phyloP scores from a whole-genome alignment of 2,329 filamentous ascomycete species.

The Tolypocladium tundrense region DNA sequence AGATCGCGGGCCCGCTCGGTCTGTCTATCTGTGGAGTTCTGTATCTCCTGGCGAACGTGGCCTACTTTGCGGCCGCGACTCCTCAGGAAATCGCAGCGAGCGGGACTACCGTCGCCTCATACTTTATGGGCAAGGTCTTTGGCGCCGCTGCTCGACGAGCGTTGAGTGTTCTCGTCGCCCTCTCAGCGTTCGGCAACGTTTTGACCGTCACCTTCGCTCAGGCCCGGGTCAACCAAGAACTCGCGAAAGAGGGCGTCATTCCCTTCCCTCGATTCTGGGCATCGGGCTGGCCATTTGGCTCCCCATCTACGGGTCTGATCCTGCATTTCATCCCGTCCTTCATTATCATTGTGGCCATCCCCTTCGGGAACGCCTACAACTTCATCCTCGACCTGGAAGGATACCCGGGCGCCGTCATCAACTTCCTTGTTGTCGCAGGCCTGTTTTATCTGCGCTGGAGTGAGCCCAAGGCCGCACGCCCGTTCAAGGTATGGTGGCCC shows the following conservation, averaged over 20 bases:
- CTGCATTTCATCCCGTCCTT: constrained; percentile 17
- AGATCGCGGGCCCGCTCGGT: constrained; percentile 46
- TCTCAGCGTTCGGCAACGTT: constrained; percentile 53
- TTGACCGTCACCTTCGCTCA: constrained; percentile 51
- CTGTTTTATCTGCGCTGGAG: not conserved
- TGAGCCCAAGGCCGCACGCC: not conserved
- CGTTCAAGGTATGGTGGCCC: not conserved
- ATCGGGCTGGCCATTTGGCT: constrained; percentile 56
- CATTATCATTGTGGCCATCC: constrained; percentile 55
- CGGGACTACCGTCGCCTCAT: constrained; percentile 48
- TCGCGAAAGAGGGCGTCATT: constrained; percentile 59
- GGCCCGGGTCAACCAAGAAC: constrained; percentile 50
- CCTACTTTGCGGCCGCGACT: constrained; percentile 54
- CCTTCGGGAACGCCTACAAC: constrained; percentile 58
- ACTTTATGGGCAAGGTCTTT: constrained; percentile 54
- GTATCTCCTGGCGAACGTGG: constrained; percentile 54
- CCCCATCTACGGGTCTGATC: constrained; percentile 39
- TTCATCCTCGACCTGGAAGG: constrained; percentile 46
- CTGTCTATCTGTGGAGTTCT: constrained; percentile 48
- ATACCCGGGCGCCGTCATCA: constrained; percentile 1
- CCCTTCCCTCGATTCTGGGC: constrained; percentile 59
- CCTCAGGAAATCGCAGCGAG: constrained; percentile 46
- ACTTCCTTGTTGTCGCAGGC: not conserved
- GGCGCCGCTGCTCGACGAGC: constrained; percentile 39
- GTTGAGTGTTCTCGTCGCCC: constrained; percentile 46